Percentiles rank a stretch among this genome's conserved stretches.
Conservation (phyloP, 306 rosid species). For the Cyamopsis tetragonoloba region DNA sequence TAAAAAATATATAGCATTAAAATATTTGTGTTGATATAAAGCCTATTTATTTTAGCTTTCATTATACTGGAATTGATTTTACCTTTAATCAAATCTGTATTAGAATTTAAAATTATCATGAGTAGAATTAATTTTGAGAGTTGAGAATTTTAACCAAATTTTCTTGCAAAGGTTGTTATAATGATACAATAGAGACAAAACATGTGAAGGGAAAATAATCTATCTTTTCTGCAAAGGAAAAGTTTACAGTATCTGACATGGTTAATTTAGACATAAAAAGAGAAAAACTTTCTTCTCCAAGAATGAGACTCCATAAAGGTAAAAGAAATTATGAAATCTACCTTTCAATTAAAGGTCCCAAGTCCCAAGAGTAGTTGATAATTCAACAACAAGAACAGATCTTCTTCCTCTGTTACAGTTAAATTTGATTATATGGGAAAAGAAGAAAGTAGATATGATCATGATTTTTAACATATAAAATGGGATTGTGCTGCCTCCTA, state of each 20-base stretch:
- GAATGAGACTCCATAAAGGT: slow-evolving; percentile 2
- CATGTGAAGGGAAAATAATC: neutral
- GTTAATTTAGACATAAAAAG: neutral
- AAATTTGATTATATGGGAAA: slow-evolving; percentile 15
- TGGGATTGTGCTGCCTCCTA: slow-evolving; percentile 35
- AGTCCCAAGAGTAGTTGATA: slow-evolving; percentile 13
- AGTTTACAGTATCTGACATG: slow-evolving; percentile 13
- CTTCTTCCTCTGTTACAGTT: slow-evolving; percentile 13
- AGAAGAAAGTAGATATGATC: slow-evolving; percentile 14
- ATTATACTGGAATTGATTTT: no score
- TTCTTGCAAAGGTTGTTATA: no score
- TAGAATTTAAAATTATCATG: no score
- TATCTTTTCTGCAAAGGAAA: slow-evolving; percentile 3
- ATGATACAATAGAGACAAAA: no score
- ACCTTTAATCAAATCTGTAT: no score
- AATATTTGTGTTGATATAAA: no score
- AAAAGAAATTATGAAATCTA: neutral
- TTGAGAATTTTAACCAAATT: no score
- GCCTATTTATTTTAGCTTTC: no score
- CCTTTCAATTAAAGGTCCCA: neutral
- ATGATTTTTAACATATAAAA: slow-evolving; percentile 22
- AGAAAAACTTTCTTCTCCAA: neutral
- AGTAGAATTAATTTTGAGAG: no score
- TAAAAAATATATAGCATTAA: no score
- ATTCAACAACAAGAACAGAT: slow-evolving; percentile 8